Evolutionary conservation across 495 filamentous ascomycete genomes (phyloP).

Genomic region (Jackrogersella minutella): DNA sequence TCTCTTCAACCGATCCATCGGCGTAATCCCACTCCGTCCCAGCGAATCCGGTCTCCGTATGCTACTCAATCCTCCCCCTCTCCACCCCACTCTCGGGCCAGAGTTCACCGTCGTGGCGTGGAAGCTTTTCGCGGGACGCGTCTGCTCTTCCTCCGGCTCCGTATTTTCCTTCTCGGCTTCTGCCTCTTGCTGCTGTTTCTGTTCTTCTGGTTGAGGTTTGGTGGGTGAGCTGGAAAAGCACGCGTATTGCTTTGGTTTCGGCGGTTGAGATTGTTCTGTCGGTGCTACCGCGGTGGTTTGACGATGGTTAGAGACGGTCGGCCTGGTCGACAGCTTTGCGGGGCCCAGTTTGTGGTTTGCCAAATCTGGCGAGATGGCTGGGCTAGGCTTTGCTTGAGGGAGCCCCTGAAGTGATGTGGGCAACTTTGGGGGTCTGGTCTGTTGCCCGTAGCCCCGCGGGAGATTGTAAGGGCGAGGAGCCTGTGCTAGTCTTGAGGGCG

Average conservation of each 20-base stretch:
- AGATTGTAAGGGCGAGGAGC: slow-evolving; percentile 12
- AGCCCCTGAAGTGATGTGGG: slow-evolving; percentile 3
- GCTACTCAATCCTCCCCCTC: slow-evolving; percentile 42
- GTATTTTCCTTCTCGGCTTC: slow-evolving; percentile 41
- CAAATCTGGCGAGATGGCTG: slow-evolving; percentile 47
- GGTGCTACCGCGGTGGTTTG: background rate
- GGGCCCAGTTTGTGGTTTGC: slow-evolving; percentile 49
- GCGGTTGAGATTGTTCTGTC: slow-evolving; percentile 20
- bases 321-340: slow-evolving; percentile 38
- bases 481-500: slow-evolving; percentile 24
- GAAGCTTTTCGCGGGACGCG: slow-evolving; percentile 49
- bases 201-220: slow-evolving; percentile 23
- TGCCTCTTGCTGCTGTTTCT: background rate
- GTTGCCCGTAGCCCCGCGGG: slow-evolving; percentile 17
- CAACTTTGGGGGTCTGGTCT: background rate
- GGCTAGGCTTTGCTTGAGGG: slow-evolving; percentile 13
- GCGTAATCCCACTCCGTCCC: slow-evolving; percentile 44
- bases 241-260: slow-evolving; percentile 51
- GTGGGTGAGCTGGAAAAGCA: slow-evolving; percentile 60
- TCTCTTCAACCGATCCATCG: slow-evolving; percentile 53
- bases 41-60: slow-evolving; percentile 47
- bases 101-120: slow-evolving; percentile 50
- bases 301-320: no score
- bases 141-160: slow-evolving; percentile 41
- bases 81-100: slow-evolving; percentile 31